Percentiles rank a stretch among this genome's conserved stretches.
These are phyloP conservation scores for Beauveria brongniartii DNA, from an alignment of 2,329 filamentous ascomycete genomes.

Conservation along the genomic window DNA sequence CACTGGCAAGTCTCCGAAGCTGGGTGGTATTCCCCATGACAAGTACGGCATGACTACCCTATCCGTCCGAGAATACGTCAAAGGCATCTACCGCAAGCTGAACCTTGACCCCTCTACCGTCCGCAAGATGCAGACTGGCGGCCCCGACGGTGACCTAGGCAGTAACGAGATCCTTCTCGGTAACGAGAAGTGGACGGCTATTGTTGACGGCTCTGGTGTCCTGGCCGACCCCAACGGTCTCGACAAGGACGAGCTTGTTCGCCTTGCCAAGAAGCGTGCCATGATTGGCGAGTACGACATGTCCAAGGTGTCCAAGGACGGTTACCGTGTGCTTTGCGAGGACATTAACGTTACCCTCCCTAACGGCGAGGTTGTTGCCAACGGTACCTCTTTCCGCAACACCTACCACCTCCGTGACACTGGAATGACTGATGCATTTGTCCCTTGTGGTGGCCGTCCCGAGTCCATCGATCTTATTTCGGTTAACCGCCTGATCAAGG, in stretches of 20 bases:
- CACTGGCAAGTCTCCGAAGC: constrained; percentile 92
- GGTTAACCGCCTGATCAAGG: constrained; percentile 78
- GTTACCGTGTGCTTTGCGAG: constrained; percentile 88
- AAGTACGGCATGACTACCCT: constrained; percentile 95
- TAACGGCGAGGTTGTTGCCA: constrained; percentile 75
- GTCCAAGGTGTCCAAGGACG: constrained; percentile 75
- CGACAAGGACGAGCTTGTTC: constrained; percentile 72
- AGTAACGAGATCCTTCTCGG: constrained; percentile 96
- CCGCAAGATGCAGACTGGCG: constrained; percentile 93
- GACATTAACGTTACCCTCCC: constrained; percentile 85
- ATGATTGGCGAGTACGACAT: constrained; percentile 88
- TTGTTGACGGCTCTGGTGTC: constrained; percentile 95
- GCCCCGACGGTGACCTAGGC: constrained; percentile 90
- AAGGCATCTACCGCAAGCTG: constrained; percentile 94
- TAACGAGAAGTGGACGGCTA: constrained; percentile 89
- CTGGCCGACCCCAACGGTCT: constrained; percentile 88
- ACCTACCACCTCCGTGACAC: constrained; percentile 84
- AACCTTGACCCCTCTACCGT: constrained; percentile 79
- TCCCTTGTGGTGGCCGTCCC: constrained; percentile 91
- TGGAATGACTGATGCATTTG: constrained; percentile 76
- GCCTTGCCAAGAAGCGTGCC: constrained; percentile 73
- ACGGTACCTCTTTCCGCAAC: constrained; percentile 94
- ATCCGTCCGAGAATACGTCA: constrained; percentile 90
- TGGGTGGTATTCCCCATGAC: constrained; percentile 96
- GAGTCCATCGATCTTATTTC: constrained; percentile 92